Evolutionary conservation across 2,329 filamentous ascomycete genomes (phyloP), one percentile per base, ranked within the genome.

Genomic region (Clathrospora elynae): DNA sequence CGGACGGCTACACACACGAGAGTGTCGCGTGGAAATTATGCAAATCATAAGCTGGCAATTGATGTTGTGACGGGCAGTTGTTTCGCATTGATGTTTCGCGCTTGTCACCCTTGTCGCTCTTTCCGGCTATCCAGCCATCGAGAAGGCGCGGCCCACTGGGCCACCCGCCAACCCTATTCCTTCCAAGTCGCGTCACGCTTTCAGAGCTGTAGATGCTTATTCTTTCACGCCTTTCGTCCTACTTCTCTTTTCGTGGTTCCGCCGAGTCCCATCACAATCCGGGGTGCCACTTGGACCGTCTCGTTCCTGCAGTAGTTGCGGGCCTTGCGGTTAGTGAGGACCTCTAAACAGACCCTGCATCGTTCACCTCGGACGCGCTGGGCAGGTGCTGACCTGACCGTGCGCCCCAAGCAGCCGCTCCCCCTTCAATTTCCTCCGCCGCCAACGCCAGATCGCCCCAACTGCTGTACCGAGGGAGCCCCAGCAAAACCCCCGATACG

Each of bases 241-340:
- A 9, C 13, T 23, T n/a, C n/a, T 22, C 17, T 10, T 17, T 29
- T n/a, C n/a, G n/a, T n/a, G n/a, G n/a, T 20, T 29, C 13, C 20
- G 12, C 13, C 11, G 16, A 19, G 14, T 35, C 14, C 14, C 33
- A 20, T 33, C 24, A 35, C 14, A 48, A 43, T 44, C 44, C 16
- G 35, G 44, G 48, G 39, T 40, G 28, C 20, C 48, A 41, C n/a
- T 28, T 37, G 40, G 30, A 28, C 35, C 31, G 12, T 26, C 40
- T 39, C 28, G 48, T 45, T 41, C 54, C 49, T 57, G 50, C 54
- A 57, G 52, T 57, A 57, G 54, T 46, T 17, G 22, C 36, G 35
- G 34, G 37, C 35, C 31, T 37, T 32, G 41, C 33, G 39, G 33
- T 48, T 31, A 40, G 48, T 41, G 20, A 19, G 17, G 17, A 24